These are phyloP conservation scores for Phytophthora pluvialis DNA, from an alignment of 352 stramenopile genomes.

Conservation along the genomic window DNA sequence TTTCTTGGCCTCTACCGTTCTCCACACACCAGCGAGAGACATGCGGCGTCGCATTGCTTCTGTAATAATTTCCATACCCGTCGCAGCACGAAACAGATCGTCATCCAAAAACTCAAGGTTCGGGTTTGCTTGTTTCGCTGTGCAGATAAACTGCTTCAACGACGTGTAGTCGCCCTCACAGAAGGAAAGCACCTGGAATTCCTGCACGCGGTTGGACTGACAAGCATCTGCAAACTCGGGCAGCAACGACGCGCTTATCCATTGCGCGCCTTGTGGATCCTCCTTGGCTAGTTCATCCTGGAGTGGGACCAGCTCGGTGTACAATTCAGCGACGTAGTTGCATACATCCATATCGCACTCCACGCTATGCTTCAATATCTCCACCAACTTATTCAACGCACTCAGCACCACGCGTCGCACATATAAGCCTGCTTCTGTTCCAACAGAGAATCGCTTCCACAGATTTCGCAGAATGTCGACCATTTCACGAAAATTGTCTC, in stretches of 20 bases:
- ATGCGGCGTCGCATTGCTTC: constrained; percentile 75
- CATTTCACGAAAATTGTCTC: constrained; percentile 44
- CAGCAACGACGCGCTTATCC: constrained; percentile 69
- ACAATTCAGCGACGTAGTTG: constrained; percentile 71
- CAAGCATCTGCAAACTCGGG: constrained; percentile 78
- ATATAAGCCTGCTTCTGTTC: constrained; percentile 46
- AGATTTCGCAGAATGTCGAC: constrained; percentile 60
- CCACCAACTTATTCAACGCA: constrained; percentile 76
- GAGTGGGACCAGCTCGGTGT: constrained; percentile 68
- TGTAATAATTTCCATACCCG: constrained; percentile 80
- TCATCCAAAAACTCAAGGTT: constrained; percentile 77
- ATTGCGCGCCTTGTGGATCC: constrained; percentile 77
- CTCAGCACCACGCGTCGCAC: constrained; percentile 78
- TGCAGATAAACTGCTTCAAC: constrained; percentile 74
- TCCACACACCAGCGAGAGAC: constrained; percentile 81
- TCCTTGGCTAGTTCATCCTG: constrained; percentile 49
- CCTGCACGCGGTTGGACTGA: constrained; percentile 54
- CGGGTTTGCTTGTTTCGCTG: constrained; percentile 64
- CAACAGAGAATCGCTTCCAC: constrained; percentile 32
- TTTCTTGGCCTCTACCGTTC: constrained; percentile 53
- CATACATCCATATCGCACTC: constrained; percentile 66
- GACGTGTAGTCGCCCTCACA: constrained; percentile 79
- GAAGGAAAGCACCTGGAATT: constrained; percentile 64
- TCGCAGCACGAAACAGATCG: constrained; percentile 67
- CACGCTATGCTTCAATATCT: constrained; percentile 80